A percentile compares a stretch with the other conserved stretches of the same genome.
phyloP scores from a whole-genome alignment of 2,329 filamentous ascomycete genomes.

The Pseudocercospora crystallina region DNA sequence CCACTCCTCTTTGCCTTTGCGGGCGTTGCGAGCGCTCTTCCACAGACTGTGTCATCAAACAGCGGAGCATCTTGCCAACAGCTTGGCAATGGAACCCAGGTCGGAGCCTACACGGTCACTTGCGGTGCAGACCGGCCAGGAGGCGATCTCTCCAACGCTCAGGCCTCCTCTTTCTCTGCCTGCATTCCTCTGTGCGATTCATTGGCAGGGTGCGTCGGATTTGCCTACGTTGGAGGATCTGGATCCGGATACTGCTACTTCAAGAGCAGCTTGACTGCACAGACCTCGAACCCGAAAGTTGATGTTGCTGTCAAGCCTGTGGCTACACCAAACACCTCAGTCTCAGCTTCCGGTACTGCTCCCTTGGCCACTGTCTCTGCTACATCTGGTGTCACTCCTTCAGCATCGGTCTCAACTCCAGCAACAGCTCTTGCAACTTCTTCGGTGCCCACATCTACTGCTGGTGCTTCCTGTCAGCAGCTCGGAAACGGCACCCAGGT shows the following conservation, averaged over 20 bases:
- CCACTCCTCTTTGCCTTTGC: conserved; percentile 5
- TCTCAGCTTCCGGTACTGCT: not conserved
- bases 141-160: conserved; percentile 10
- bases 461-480: not conserved
- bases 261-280: conserved; percentile 13
- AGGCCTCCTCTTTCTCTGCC: conserved; percentile 5
- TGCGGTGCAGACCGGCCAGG: conserved; percentile 19
- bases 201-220: conserved; percentile 16
- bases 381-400: not conserved
- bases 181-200: conserved; percentile 10
- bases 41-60: conserved; percentile 3
- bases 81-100: conserved; percentile 7
- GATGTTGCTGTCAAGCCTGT: conserved; percentile 11
- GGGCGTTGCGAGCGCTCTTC: conserved; percentile 7
- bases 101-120: conserved; percentile 7
- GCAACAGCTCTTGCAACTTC: not conserved
- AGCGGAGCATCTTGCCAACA: conserved; percentile 3
- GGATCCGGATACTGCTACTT: conserved; percentile 18
- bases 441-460: conserved; percentile 3
- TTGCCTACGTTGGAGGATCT: conserved; percentile 15
- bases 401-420: not conserved
- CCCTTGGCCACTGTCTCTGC: not conserved
- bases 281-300: conserved; percentile 6
- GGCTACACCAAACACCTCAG: not conserved
- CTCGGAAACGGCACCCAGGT: conserved; percentile 6